Evolutionary conservation across 1,284 basidiomycete genomes (phyloP), one percentile per base, ranked within the genome.

Genomic region (Sporisorium sorghi): DNA sequence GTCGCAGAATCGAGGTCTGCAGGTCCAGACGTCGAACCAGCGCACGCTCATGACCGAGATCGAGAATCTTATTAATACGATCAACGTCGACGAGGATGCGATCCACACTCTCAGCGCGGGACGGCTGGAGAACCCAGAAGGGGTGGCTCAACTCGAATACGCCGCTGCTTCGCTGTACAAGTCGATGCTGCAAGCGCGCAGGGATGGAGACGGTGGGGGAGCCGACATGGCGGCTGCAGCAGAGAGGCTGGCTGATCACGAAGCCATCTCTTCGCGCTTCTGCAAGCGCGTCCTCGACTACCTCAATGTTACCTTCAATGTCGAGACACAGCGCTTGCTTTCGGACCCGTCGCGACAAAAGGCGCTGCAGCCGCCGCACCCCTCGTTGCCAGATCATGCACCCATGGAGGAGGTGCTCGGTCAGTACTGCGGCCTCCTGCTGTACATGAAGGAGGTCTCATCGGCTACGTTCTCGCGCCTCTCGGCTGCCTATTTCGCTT

Each of bases 1-100:
- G 86, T 92, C 92, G 3, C 97, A 99, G 85, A 96, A 97, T 82
- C 89, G 95, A 55, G 97, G 97, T 78, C 86, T 99, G 35, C 97
- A 99, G 86, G 94, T 99, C 1, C 96, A 99, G 81, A 98, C 91
- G 11, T 94, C 96, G 81, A 99, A 99, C 80, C 96, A 98, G 84
- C 89, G 91, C 94, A 63, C 75, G 28, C 66, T 84, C 26, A 70
- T 77, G 49, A 58, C 59, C 33, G 83, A 84, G 61, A 78, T 84
- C 52, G 78, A 83, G 48, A 75, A 73, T 14, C 47, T 73, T 30
- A 80, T 94, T 92, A 90, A 93, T 89, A 99, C 94, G 10, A 93
- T 96, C 24, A 92, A 97, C 85, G 94, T 99, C 14, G 90, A 93
- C 73, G 87, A 89, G 61, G 89, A 90, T 32, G 90, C 91, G 9